Base-by-base conservation (phyloP, 345 rosid species). In the Citrus hindsii region DNA sequence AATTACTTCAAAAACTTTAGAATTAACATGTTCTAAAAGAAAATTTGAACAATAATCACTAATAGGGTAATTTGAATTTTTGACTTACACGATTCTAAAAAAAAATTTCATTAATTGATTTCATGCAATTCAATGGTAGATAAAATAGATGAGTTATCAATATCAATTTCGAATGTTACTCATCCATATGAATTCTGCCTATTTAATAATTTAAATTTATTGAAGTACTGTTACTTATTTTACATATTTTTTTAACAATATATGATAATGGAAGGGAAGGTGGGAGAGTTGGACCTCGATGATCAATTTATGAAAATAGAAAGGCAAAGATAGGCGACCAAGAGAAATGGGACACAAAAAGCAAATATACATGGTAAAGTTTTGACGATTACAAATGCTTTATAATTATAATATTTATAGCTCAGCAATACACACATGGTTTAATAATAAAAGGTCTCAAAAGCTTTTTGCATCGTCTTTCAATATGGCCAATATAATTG, bases 381-480 rank as follows among this genome's bases (percentile, higher is more conserved):
- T 63, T n/a, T 58, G 59, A 35, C 66, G 66, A 40, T 35, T 58
- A 72, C 64, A n/a, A 21, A 72, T 13, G 64, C 63, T 51, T 30
- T 19, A 9, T 19, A 22, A 59, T 59, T n/a, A 59, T 9, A 7
- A 22, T 59, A 59, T 59, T 8, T 59, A 59, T 22, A 9, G 24
- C 27, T 22, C 27, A 22, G 32, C 65, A 7, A 21, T 10, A 21
- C 46, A 63, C 7, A 62, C 60, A 63, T n/a, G 61, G 42, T 62
- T 62, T 63, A 24, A 63, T 65, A 46, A 62, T 62, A 46, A 37
- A 27, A 27, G 22, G n/a, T 73, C 21, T 48, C 37, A 73, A 73
- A 73, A 73, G 66, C 58, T 75, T 75, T 63, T 75, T 46, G 42
- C 56, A 42, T 63, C 13, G 10, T 42, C 58, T 74, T 74, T 42